Conservation (phyloP, 2,329 filamentous ascomycete genomes). For the Colletotrichum noveboracense region DNA sequence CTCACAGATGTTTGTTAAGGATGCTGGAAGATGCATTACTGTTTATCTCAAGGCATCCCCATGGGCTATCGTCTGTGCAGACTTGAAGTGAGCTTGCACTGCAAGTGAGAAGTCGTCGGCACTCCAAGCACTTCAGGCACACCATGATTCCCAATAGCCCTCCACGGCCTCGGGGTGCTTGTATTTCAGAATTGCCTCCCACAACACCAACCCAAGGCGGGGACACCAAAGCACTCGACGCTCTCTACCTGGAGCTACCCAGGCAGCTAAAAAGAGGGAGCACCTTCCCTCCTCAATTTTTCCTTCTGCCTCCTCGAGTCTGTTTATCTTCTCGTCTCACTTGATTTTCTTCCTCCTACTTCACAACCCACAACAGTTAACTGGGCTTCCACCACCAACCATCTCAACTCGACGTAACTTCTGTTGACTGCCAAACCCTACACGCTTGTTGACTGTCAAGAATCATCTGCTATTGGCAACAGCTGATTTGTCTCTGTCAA, state of each 20-base stretch:
- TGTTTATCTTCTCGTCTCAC: background rate
- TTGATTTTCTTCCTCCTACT: background rate
- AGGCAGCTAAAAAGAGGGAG: background rate
- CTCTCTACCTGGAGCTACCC: background rate
- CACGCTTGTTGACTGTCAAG: background rate
- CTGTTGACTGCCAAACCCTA: no score
- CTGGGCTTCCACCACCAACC: background rate
- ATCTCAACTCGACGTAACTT: background rate
- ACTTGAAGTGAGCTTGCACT: background rate
- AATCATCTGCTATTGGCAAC: background rate
- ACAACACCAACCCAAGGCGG: background rate
- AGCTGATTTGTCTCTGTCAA: background rate
- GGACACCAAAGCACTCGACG: background rate
- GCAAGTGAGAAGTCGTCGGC: background rate
- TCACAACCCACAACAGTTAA: background rate
- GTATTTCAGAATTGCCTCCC: background rate
- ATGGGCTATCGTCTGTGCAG: background rate
- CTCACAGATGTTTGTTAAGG: background rate
- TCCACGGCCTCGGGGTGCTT: background rate
- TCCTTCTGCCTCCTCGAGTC: background rate
- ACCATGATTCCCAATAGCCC: background rate
- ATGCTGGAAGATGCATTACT: background rate
- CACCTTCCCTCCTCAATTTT: background rate
- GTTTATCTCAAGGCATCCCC: background rate
- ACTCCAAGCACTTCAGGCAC: background rate